Conservation (phyloP, 768 basidiomycete species). For the Tephrocybe sp. region DNA sequence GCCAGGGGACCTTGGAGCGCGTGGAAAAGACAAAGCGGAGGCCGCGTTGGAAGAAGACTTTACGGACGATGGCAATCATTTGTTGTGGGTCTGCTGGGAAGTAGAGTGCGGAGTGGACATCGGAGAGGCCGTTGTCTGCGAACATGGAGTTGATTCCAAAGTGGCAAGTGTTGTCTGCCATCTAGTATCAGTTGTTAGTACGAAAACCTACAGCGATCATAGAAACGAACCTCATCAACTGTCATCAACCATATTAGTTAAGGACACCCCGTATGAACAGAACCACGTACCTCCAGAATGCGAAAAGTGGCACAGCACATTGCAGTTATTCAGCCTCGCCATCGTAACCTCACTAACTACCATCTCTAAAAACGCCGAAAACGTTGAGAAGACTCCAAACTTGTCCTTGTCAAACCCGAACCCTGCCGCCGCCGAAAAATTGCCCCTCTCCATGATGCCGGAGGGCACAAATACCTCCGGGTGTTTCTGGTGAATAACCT, state of each 20-base stretch:
- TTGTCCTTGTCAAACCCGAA: constrained; percentile 84
- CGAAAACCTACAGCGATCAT: not conserved
- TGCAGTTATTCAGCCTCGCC: constrained; percentile 90
- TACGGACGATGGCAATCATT: constrained; percentile 74
- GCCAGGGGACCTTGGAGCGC: constrained; percentile 85
- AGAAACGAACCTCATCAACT: constrained; percentile 60
- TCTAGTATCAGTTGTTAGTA: not conserved
- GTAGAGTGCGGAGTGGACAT: constrained; percentile 78
- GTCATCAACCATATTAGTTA: constrained; percentile 3
- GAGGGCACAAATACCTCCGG: constrained; percentile 85
- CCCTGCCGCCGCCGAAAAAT: constrained; percentile 82
- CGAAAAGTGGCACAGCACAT: constrained; percentile 86
- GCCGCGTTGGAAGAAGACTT: constrained; percentile 82
- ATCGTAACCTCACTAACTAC: constrained; percentile 86
- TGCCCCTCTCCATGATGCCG: constrained; percentile 87
- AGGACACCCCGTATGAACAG: not conserved
- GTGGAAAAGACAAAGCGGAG: constrained; percentile 88
- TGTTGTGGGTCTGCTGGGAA: constrained; percentile 86
- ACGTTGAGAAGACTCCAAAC: constrained; percentile 88
- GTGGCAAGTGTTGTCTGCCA: constrained; percentile 52
- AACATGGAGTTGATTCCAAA: constrained; percentile 79
- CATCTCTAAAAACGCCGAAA: constrained; percentile 93
- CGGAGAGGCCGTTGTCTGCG: constrained; percentile 84
- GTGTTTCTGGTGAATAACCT: constrained; percentile 86
- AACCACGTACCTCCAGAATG: constrained; percentile 71